Base-by-base conservation (phyloP, 2,329 filamentous ascomycete genomes). In the Hypoxylon sp. region DNA sequence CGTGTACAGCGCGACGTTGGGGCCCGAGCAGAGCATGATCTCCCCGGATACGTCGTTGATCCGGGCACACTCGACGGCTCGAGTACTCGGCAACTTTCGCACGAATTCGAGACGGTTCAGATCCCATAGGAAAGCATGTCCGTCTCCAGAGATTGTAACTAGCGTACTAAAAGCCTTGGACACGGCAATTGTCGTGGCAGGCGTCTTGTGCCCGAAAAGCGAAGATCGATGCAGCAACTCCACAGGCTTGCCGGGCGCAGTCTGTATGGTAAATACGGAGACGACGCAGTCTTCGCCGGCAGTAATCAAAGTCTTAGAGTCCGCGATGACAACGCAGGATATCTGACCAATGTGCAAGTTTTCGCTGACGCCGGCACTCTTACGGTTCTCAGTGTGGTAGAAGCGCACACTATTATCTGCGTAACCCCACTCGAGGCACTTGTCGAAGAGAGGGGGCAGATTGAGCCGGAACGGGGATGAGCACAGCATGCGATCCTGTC, bases 351-450 rank as follows among this genome's bases (percentile, higher is more conserved):
- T 91, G 78, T 99, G 96, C 1, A 98, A 85, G 76, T 98, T 97
- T 79, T 99, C 96, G 76, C 95, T 97, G 17, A 98, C 86, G 0
- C 95, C 95, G 37, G 97, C 89, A 85, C 83, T 83, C 82, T 93
- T 94, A 76, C 93, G 91, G 64, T 89, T 93, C 72, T 97, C 94
- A 52, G 91, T 90, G 61, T 92, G 89, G 81, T 93, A 97, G 83
- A 99, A 98, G 3, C 96, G 91, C 29, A 99, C 88, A 72, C 93
- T 97, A 73, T 93, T 93, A 79, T 99, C 96, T 0, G 93, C 92
- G 74, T 97, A 98, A 1, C 95, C 95, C 95, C 95, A 98, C 81
- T 98, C 94, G 72, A 98, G 87, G 75, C 94, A 97, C 74, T 94
- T 94, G 80, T 98, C 94, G 76, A 94, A 97, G 54, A 84, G 83